Evolutionary conservation across 2,329 filamentous ascomycete species (phyloP).

Genomic region (Coniella lustricola): DNA sequence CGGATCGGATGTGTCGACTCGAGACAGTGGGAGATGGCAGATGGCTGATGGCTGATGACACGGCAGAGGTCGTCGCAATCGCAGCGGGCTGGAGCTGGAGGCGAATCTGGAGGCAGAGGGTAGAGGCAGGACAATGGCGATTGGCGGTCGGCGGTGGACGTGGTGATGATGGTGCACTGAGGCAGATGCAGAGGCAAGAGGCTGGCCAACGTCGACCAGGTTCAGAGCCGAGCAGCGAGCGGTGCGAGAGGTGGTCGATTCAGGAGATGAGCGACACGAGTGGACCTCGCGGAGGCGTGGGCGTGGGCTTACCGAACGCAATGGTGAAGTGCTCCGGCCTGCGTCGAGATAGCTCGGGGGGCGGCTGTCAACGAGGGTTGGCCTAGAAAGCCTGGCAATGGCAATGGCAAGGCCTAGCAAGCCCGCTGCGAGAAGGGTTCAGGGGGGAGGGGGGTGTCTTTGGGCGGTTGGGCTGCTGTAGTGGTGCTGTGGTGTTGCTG

Average conservation of each 20-base stretch:
- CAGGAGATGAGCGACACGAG: slow-evolving; percentile 16
- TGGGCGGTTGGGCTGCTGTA: too few species aligned
- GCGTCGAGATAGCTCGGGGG: slow-evolving; percentile 2
- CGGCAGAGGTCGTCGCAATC: background rate
- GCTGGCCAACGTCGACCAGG: background rate
- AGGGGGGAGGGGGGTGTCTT: too few species aligned
- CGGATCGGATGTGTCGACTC: slow-evolving; percentile 6
- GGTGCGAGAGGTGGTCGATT: slow-evolving; percentile 6
- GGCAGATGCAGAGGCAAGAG: too few species aligned
- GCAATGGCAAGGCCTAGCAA: too few species aligned
- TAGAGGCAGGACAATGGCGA: too few species aligned
- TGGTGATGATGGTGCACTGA: too few species aligned
- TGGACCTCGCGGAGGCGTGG: slow-evolving; percentile 14
- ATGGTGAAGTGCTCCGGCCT: background rate
- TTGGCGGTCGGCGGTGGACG: background rate
- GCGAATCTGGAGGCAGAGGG: background rate
- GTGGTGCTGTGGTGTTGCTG: too few species aligned
- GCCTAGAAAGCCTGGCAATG: too few species aligned
- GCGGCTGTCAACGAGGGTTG: too few species aligned
- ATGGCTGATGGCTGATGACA: background rate
- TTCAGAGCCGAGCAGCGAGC: background rate
- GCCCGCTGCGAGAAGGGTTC: too few species aligned
- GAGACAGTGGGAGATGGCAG: background rate
- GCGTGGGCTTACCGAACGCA: slow-evolving; percentile 10
- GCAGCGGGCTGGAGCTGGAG: background rate